Conservation (phyloP, 768 basidiomycete genomes). For the Boletus eberwhitei region DNA sequence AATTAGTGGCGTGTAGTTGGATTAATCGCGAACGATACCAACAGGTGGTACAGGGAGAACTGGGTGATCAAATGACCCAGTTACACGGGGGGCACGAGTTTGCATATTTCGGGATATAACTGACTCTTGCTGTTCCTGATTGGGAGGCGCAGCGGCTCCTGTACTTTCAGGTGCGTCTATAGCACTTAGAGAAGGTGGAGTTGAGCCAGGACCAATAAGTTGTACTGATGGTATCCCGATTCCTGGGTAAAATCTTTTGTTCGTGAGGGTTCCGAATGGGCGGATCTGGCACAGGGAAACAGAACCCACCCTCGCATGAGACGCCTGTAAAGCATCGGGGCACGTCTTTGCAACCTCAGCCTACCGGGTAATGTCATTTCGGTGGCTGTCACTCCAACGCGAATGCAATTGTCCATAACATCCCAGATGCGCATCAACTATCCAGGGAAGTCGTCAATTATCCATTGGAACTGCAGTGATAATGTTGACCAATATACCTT, state of each 20-base stretch:
- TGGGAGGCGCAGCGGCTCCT: background rate
- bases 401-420: conserved; percentile 93
- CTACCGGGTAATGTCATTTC: conserved; percentile 87
- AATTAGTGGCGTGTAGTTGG: conserved; percentile 1
- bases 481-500: conserved; percentile 46
- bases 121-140: conserved; percentile 5
- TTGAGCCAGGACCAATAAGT: conserved; percentile 32
- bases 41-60: conserved; percentile 82
- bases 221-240: conserved; percentile 36
- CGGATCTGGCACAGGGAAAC: background rate
- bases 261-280: conserved; percentile 21
- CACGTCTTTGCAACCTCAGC: conserved; percentile 71
- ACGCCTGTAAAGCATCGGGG: conserved; percentile 84
- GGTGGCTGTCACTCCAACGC: conserved; percentile 73
- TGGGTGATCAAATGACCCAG: conserved; percentile 77
- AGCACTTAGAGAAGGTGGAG: conserved; percentile 12
- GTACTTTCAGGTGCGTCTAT: conserved; percentile 24
- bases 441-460: background rate
- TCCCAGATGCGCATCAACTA: conserved; percentile 76
- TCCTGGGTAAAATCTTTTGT: conserved; percentile 50
- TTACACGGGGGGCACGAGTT: conserved; percentile 43
- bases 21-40: conserved; percentile 27
- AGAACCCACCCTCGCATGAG: conserved; percentile 78
- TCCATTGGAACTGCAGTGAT: background rate
- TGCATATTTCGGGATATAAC: background rate